These are phyloP conservation scores for Phaeomoniella chlamydospora DNA, from an alignment of 2,329 filamentous ascomycete genomes.

Conservation along the genomic window DNA sequence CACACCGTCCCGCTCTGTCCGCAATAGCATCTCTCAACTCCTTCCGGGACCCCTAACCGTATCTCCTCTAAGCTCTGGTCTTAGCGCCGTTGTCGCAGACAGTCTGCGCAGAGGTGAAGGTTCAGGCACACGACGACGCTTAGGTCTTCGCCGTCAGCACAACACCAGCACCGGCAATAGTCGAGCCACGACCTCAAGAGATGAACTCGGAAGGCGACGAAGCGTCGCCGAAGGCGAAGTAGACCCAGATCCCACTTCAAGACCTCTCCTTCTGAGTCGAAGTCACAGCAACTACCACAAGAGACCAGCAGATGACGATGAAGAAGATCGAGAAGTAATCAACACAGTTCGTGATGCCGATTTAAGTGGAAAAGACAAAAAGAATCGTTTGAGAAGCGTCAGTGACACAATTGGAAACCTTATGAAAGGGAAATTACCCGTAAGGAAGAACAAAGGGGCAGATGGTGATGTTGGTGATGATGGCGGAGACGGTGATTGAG, in stretches of 20 bases:
- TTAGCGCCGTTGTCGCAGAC: conserved; percentile 52
- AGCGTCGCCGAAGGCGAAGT: conserved; percentile 4
- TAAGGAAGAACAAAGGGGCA: no score
- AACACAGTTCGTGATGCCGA: conserved; percentile 4
- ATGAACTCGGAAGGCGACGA: conserved; percentile 4
- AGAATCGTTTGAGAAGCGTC: conserved; percentile 5
- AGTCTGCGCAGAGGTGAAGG: conserved; percentile 44
- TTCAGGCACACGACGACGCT: conserved; percentile 5
- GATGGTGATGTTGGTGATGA: no score
- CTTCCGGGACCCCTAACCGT: conserved; percentile 42
- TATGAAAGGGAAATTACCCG: conserved; percentile 1
- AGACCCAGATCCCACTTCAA: no score
- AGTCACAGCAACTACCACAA: not conserved
- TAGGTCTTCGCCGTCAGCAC: conserved; percentile 5
- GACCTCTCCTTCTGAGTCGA: not conserved
- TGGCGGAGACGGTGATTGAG: no score
- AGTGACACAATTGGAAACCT: conserved; percentile 6
- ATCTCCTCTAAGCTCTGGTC: conserved; percentile 43
- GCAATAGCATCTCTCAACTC: conserved; percentile 30
- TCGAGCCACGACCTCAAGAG: conserved; percentile 5
- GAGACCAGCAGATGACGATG: conserved; percentile 1
- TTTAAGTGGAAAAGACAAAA: conserved; percentile 2
- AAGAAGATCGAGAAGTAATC: conserved; percentile 3
- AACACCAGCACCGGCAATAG: not conserved
- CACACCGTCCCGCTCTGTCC: conserved; percentile 19